A percentile compares a stretch with the other conserved stretches of the same genome.
Conservation (phyloP, 1,284 basidiomycete species). For the Ceratobasidium sp. region DNA sequence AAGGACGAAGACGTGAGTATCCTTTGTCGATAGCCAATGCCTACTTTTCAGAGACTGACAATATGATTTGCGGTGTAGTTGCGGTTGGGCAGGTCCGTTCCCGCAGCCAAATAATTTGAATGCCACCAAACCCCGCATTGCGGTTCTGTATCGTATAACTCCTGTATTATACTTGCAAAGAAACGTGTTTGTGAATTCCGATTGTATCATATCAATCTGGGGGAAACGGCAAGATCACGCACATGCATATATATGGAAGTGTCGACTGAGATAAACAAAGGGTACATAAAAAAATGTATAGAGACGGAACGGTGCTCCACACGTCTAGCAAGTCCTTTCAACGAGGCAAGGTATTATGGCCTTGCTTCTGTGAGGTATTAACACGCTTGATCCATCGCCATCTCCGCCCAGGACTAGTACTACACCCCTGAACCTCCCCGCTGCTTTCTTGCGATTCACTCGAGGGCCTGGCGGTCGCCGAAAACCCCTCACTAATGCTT, state of each 20-base stretch:
- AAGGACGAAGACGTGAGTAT: conserved; percentile 36
- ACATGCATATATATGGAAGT: too few relatives aligned
- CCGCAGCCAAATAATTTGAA: too few relatives aligned
- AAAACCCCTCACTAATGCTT: conserved; percentile 37
- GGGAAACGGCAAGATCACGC: not conserved
- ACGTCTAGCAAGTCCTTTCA: not conserved
- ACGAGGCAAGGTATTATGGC: conserved; percentile 3
- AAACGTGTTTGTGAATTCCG: conserved; percentile 10
- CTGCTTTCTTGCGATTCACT: not conserved
- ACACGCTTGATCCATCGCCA: conserved; percentile 28
- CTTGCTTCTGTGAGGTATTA: not conserved
- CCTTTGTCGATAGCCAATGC: not conserved
- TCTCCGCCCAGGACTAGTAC: conserved; percentile 1
- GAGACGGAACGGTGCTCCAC: not conserved
- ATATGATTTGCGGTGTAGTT: conserved; percentile 17
- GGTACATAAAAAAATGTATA: not conserved
- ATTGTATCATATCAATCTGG: not conserved
- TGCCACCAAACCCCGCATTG: not conserved
- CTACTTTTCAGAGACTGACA: not conserved
- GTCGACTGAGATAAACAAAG: not conserved
- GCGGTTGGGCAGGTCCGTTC: conserved; percentile 14
- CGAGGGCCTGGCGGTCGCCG: not conserved
- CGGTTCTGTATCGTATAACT: conserved; percentile 9
- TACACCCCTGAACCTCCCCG: not conserved
- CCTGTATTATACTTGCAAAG: too few relatives aligned